A percentile compares a stretch with the other conserved stretches of the same genome.
These are phyloP conservation scores for Fusarium nelsonii DNA, from an alignment of 2,329 filamentous ascomycete genomes.

Conservation along the genomic window DNA sequence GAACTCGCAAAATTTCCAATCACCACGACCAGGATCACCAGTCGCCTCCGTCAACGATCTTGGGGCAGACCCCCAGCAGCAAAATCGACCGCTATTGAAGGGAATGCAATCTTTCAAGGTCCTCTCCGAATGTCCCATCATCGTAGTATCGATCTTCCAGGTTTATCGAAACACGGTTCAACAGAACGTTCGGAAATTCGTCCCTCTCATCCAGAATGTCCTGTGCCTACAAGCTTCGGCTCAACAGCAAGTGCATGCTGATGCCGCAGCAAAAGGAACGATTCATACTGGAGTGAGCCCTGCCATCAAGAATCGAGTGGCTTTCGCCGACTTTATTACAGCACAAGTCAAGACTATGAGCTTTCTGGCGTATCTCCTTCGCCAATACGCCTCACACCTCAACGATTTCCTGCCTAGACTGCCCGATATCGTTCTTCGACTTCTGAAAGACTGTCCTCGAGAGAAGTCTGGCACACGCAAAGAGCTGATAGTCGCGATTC, in stretches of 20 bases:
- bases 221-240: conserved; percentile 90
- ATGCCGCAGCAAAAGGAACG: conserved; percentile 81
- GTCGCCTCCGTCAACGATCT: conserved; percentile 85
- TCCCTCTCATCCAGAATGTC: conserved; percentile 92
- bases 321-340: conserved; percentile 97
- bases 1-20: conserved; percentile 80
- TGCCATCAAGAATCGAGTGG: conserved; percentile 91
- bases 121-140: conserved; percentile 96
- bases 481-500: conserved; percentile 93
- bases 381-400: conserved; percentile 88
- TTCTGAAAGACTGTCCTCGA: conserved; percentile 92
- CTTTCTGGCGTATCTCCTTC: conserved; percentile 91
- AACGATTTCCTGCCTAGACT: conserved; percentile 88
- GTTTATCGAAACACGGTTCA: conserved; percentile 84
- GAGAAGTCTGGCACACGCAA: conserved; percentile 96
- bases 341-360: conserved; percentile 99
- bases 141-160: conserved; percentile 98
- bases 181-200: conserved; percentile 89
- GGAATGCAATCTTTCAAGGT: conserved; percentile 99
- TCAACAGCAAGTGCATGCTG: conserved; percentile 90
- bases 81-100: conserved; percentile 83
- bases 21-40: conserved; percentile 89
- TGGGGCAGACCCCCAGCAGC: conserved; percentile 82
- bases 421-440: conserved; percentile 88
- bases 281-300: conserved; percentile 95